Evolutionary conservation across 352 stramenopile genomes (phyloP), one percentile per base, ranked within the genome.

Genomic region (Phytophthora rubi): DNA sequence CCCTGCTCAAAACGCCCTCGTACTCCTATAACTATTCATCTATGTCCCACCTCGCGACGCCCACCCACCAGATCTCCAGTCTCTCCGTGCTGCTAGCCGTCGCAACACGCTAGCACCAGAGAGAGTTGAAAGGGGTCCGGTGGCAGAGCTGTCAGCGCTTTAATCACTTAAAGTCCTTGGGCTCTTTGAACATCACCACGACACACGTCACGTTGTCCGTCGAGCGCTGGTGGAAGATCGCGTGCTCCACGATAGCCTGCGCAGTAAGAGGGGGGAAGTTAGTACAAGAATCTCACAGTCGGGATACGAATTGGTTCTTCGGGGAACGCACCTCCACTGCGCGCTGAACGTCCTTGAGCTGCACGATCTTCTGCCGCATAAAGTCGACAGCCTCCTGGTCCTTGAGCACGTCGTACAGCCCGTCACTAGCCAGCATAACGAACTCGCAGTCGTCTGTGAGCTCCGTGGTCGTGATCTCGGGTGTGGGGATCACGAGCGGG

Each of bases 201-300:
- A 94, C 82, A 35, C 84, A 89, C 7, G 88, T 95, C 64, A 95
- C 88, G 61, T 95, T 95, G 76, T 95, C 88, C 37, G 81, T 93
- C 15, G 88, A 95, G n/a, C 85, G 86, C 52, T 94, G 86, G 47
- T 92, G 80, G 59, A 92, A 89, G 57, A 95, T 92, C 28, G 88
- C 88, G 55, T 93, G 70, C 71, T 95, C 86, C 39, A 94, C 82
- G 15, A 85, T 82, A 12, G 86, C 85, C 87, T 94, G 26, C 26
- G 60, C n/a, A 63, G 52, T 63, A 16, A 44, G 49, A 53, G 28
- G 28, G 28, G 28, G 6, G 28, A 30, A 28, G 53, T 9, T 57
- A 53, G 53, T 6, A 3, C 48, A 54, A 33, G 28, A 7, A 30
- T 23, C 21, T 2, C 33, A 15, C 39, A 6, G n/a, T n/a, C 16